Evolutionary conservation across 176 grass and related monocot genomes (phyloP).

Genomic region (Calamus simplicifolius): DNA sequence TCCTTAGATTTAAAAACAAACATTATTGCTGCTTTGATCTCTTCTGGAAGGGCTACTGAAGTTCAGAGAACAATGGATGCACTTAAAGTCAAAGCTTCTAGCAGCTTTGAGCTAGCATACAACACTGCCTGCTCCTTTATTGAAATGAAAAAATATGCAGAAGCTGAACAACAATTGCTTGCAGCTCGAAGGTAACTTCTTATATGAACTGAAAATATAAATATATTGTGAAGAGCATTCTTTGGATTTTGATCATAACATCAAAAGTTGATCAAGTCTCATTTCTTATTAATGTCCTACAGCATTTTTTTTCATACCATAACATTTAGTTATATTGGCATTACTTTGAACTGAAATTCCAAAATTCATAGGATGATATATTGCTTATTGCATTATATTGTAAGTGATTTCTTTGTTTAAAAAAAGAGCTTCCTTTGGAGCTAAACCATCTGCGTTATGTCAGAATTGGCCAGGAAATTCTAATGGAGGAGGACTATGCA

Average conservation of each 20-base stretch:
- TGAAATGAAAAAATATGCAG: conserved; percentile 76
- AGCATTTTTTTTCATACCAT: too few species aligned
- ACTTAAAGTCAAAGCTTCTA: conserved; percentile 59
- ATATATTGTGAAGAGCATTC: too few species aligned
- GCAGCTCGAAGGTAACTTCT: conserved; percentile 66
- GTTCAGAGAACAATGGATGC: conserved; percentile 64
- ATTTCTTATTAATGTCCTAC: too few species aligned
- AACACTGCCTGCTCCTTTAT: conserved; percentile 89
- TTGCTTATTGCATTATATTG: too few species aligned
- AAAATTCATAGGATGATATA: too few species aligned
- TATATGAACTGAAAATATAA: background rate
- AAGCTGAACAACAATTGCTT: conserved; percentile 73
- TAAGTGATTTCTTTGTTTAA: too few species aligned
- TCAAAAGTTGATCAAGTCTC: too few species aligned
- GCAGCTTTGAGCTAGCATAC: conserved; percentile 87
- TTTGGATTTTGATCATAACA: too few species aligned
- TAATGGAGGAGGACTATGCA: conserved; percentile 66
- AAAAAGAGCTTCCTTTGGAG: background rate
- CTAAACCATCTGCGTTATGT: conserved; percentile 7
- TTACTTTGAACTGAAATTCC: too few species aligned
- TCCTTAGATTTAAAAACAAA: conserved; percentile 88
- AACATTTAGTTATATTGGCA: too few species aligned
- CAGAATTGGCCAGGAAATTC: conserved; percentile 83
- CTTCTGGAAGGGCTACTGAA: conserved; percentile 68
- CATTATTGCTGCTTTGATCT: conserved; percentile 68